phyloP scores from a whole-genome alignment of 345 rosid species.

The Arabidopsis suecica region DNA sequence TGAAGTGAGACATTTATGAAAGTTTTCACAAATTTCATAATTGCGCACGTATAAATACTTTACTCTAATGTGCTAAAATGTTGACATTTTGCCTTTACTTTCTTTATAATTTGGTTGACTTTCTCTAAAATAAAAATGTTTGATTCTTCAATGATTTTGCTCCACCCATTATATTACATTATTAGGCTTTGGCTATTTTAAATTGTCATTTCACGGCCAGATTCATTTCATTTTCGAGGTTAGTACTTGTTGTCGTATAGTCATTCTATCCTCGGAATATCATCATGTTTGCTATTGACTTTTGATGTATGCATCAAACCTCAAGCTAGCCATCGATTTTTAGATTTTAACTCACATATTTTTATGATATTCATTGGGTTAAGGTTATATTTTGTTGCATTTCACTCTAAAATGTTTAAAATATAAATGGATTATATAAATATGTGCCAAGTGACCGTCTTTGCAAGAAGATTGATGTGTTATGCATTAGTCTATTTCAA shows the following conservation, averaged over 20 bases:
- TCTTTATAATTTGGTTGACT: slow-evolving; percentile 37
- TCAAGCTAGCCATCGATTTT: not conserved
- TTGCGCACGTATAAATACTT: not conserved
- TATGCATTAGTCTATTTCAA: not conserved
- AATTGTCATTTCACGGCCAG: slow-evolving; percentile 19
- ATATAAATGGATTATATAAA: not conserved
- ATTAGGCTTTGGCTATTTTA: slow-evolving; percentile 16
- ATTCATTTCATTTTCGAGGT: slow-evolving; percentile 25
- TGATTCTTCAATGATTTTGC: slow-evolving; percentile 10
- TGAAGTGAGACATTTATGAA: not conserved
- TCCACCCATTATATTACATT: slow-evolving; percentile 33
- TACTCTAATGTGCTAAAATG: slow-evolving; percentile 26
- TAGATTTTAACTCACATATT: not conserved
- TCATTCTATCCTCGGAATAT: not conserved
- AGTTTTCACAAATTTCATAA: slow-evolving; percentile 5
- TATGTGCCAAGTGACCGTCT: not conserved
- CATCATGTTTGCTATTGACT: slow-evolving; percentile 27
- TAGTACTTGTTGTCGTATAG: slow-evolving; percentile 14
- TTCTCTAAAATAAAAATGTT: not conserved
- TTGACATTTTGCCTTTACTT: slow-evolving; percentile 35
- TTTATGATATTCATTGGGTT: not conserved
- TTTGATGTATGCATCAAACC: slow-evolving; percentile 28
- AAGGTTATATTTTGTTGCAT: not conserved
- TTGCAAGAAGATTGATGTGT: not conserved
- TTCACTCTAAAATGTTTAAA: not conserved